phyloP scores from a whole-genome alignment of 371 early-diverging fungal genomes.

The Mortierella sp. region DNA sequence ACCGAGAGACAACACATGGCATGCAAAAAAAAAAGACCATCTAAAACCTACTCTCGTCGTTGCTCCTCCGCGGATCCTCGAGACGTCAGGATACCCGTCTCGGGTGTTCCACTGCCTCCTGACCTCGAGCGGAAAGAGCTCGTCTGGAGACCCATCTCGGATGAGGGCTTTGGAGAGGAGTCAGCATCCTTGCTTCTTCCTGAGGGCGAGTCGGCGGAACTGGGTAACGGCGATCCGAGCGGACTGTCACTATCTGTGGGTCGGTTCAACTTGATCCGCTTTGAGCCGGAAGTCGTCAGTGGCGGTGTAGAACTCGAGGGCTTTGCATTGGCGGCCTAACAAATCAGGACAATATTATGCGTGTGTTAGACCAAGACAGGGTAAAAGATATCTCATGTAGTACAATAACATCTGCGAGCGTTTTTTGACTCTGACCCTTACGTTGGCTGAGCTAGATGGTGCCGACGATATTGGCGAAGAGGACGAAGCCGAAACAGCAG shows the following conservation, averaged over 20 bases:
- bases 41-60: no score
- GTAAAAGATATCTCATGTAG: background rate
- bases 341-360: background rate
- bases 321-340: background rate
- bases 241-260: constrained; percentile 28
- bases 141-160: constrained; percentile 18
- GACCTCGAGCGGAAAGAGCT: constrained; percentile 22
- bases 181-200: constrained; percentile 12
- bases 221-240: constrained; percentile 6
- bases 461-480: background rate
- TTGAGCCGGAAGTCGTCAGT: constrained; percentile 13
- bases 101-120: background rate
- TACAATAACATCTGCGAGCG: no score
- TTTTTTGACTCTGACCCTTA: background rate
- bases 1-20: no score
- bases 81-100: no score
- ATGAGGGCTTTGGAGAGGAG: background rate
- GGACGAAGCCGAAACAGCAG: background rate
- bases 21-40: no score
- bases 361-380: background rate
- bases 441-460: background rate
- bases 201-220: constrained; percentile 9
- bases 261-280: constrained; percentile 45
- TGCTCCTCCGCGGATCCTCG: no score
- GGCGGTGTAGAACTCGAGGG: background rate